These are phyloP conservation scores for Acer yangbiense DNA, from an alignment of 345 rosid genomes.

Conservation along the genomic window DNA sequence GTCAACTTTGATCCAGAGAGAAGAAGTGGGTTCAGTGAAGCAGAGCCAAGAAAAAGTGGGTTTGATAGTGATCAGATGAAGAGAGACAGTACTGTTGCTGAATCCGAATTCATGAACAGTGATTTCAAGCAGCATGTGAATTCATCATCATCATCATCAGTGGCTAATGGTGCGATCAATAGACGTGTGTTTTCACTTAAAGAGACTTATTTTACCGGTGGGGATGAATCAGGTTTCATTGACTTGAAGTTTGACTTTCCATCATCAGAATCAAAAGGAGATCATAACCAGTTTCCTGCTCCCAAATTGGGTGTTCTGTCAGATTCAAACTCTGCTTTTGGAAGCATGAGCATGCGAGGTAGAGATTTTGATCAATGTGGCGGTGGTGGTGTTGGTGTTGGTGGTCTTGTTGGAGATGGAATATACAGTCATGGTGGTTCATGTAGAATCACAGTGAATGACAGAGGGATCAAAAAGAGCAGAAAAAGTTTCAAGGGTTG, in stretches of 20 bases:
- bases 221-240: constrained; percentile 83
- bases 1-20: constrained; percentile 77
- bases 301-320: constrained; percentile 34
- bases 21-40: constrained; percentile 79
- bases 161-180: constrained; percentile 23
- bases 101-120: constrained; percentile 25
- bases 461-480: constrained; percentile 69
- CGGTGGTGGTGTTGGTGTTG: not conserved
- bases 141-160: not conserved
- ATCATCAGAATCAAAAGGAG: constrained; percentile 40
- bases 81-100: constrained; percentile 35
- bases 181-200: constrained; percentile 71
- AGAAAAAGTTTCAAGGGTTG: constrained; percentile 87
- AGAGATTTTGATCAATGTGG: constrained; percentile 40
- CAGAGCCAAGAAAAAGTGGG: constrained; percentile 57
- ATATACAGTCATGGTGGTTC: constrained; percentile 48
- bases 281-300: constrained; percentile 20
- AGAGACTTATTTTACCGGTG: constrained; percentile 69
- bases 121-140: constrained; percentile 15
- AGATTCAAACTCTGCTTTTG: constrained; percentile 51
- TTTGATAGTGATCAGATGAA: constrained; percentile 37
- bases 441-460: constrained; percentile 64
- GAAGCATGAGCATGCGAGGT: constrained; percentile 63
- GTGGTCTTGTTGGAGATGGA: constrained; percentile 24
- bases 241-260: constrained; percentile 83